phyloP scores from a whole-genome alignment of 2,329 filamentous ascomycete species.

The Knufia fluminis region DNA sequence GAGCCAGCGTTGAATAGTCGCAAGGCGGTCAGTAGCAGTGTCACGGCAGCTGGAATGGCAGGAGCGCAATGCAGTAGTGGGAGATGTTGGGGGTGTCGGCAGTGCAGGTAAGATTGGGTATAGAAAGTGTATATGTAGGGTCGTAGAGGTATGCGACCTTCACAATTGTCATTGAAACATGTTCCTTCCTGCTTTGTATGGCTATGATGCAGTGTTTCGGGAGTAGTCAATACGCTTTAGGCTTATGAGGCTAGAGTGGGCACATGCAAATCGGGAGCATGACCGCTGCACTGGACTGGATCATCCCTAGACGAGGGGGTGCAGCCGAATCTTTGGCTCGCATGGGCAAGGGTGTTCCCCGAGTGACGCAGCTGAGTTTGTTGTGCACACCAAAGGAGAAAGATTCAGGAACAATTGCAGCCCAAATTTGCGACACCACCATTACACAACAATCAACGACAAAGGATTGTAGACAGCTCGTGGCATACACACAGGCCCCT shows the following conservation, averaged over 20 bases:
- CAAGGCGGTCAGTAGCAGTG: background rate
- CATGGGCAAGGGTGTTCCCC: background rate
- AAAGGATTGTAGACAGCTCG: background rate
- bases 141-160: too few species aligned
- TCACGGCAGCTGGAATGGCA: background rate
- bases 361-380: background rate
- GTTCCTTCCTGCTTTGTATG: background rate
- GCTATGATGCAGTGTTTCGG: too few species aligned
- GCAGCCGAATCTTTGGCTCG: too few species aligned
- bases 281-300: too few species aligned
- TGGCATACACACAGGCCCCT: background rate
- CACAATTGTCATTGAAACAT: too few species aligned
- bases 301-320: too few species aligned
- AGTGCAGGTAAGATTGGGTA: background rate
- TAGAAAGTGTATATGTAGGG: background rate
- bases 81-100: too few species aligned
- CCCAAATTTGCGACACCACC: background rate
- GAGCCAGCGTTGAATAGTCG: conserved; percentile 1
- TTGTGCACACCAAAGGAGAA: background rate
- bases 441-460: background rate
- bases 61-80: too few species aligned
- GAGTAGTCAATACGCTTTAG: too few species aligned
- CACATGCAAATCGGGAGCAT: too few species aligned
- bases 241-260: too few species aligned
- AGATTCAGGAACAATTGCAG: background rate